A percentile compares a stretch with the other conserved stretches of the same genome.
phyloP scores from a whole-genome alignment of 2,329 filamentous ascomycete genomes.

The Trichoderma cornu-damae region DNA sequence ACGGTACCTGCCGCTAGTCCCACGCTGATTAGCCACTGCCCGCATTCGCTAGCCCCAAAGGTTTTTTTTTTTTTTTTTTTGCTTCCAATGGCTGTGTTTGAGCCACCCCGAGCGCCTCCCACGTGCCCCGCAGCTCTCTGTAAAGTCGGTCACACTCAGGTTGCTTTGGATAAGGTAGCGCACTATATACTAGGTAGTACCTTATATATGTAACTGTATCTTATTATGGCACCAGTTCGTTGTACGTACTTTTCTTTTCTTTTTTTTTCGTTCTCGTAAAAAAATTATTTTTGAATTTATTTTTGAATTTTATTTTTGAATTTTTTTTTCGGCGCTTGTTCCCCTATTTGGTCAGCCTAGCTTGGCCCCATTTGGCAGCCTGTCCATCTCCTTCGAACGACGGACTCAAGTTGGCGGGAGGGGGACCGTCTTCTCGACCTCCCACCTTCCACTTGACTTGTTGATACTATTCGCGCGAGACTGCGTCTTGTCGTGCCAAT shows the following conservation, averaged over 20 bases:
- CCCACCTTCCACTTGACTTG: not conserved
- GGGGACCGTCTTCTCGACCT: not conserved
- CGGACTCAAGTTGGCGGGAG: slow-evolving; percentile 3
- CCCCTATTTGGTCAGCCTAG: slow-evolving; percentile 1
- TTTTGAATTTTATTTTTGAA: not conserved
- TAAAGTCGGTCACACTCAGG: slow-evolving; percentile 7
- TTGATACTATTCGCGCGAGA: not conserved
- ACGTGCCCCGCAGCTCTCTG: slow-evolving; percentile 16
- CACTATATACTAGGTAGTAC: too few relatives aligned
- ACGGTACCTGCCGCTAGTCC: slow-evolving; percentile 14
- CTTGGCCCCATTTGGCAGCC: slow-evolving; percentile 1
- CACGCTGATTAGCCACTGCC: not conserved
- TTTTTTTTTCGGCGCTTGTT: slow-evolving; percentile 1
- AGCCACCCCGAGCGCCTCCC: slow-evolving; percentile 7
- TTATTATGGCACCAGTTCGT: too few relatives aligned
- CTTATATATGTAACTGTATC: too few relatives aligned
- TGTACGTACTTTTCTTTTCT: too few relatives aligned
- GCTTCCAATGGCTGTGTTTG: not conserved
- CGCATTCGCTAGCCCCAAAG: not conserved
- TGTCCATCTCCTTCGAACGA: not conserved
- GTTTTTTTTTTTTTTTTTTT: too few relatives aligned
- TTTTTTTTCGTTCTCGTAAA: too few relatives aligned
- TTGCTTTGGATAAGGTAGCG: not conserved
- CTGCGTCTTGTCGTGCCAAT: not conserved
- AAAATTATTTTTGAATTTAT: too few relatives aligned